Base-by-base conservation (phyloP, 257 asterid species). In the Jacaranda copaia region DNA sequence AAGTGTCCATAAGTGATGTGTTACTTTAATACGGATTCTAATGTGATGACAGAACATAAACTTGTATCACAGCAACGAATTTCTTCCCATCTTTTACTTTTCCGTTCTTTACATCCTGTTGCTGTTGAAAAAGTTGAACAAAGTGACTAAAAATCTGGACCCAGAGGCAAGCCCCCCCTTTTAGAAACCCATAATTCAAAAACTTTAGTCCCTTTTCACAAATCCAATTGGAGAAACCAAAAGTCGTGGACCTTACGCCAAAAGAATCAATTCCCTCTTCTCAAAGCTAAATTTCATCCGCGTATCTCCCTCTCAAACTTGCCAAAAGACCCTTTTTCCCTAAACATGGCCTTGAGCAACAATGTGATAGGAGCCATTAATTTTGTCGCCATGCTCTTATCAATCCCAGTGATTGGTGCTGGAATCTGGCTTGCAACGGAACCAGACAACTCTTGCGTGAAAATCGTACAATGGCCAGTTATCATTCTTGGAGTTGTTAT, bases 371-470 rank as follows among this genome's bases (percentile, higher is more conserved):
- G 98, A 8, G 89, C 86, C 66, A 86, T 90, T 42, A 94, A 90
- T 86, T 92, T 94, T 55, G 82, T 88, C 3, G 97, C 89, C 6
- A 84, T 89, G 91, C 88, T 94, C 48, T 85, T 92, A 5, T 94
- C 98, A 5, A 81, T 94, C 58, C 98, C 97, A 2, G 70, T 94
- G 2, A 94, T 94, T 25, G 97, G 97, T 20, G 85, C 97, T 18
- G 98, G 97, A 5, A 90, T 94, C 48, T 92, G 97, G 98, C 94
- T 94, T 0, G 72, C 97, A 19, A 88, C 93, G 4, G 84, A 84
- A 65, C 82, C 87, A 0, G 97, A 89, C 80, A 92, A 94, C 78
- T 85, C 98, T 0, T 94, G 97, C 36, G 90, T 94, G 8, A 89
- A 84, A 70, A 71, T 92, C 74, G 88, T 94, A 0, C 94, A 92